phyloP scores from a whole-genome alignment of 441 rosid species.

The Isatis lusitanica region DNA sequence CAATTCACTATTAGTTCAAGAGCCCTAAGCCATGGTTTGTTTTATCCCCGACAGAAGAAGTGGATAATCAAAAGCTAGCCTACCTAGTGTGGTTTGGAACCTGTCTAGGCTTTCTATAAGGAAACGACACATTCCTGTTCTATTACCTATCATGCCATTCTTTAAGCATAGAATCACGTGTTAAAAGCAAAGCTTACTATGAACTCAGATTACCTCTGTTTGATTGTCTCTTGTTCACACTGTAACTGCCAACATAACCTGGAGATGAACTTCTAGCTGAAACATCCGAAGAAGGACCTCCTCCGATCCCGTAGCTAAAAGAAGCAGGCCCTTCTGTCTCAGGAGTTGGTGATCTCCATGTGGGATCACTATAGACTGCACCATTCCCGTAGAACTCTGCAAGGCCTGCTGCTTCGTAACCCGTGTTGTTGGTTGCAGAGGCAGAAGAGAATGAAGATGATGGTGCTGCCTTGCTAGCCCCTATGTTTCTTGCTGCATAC shows the following conservation, averaged over 20 bases:
- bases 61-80: background rate
- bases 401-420: constrained; percentile 61
- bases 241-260: constrained; percentile 83
- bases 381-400: constrained; percentile 63
- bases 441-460: constrained; percentile 56
- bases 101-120: constrained; percentile 18
- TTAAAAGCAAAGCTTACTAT: constrained; percentile 17
- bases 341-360: constrained; percentile 66
- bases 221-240: constrained; percentile 82
- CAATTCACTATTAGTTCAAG: constrained; percentile 9
- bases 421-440: constrained; percentile 55
- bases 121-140: background rate
- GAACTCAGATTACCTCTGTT: constrained; percentile 69
- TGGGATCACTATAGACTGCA: constrained; percentile 66
- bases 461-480: constrained; percentile 49
- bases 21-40: background rate
- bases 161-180: constrained; percentile 17
- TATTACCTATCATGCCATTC: background rate
- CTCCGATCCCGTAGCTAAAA: constrained; percentile 69
- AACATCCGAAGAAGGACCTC: constrained; percentile 56
- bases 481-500: constrained; percentile 71
- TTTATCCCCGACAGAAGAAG: background rate
- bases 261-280: constrained; percentile 77
- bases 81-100: constrained; percentile 10
- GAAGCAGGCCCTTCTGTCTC: constrained; percentile 66